Base-by-base conservation (phyloP, 2,329 filamentous ascomycete species). In the Drechslera avenae region DNA sequence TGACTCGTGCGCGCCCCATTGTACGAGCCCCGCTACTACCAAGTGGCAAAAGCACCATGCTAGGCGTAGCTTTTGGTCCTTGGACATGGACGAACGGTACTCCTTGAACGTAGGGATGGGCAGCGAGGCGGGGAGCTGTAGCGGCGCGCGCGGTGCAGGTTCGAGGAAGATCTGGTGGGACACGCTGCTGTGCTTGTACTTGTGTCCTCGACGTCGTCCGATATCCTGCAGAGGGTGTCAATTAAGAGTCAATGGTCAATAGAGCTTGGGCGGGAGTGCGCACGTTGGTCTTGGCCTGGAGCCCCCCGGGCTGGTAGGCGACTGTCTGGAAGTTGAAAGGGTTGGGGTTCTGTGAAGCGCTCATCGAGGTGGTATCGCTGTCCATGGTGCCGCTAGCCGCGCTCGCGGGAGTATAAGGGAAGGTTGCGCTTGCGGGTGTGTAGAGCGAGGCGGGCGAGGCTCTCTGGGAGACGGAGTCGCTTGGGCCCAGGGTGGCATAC, bases 131-230 rank as follows among this genome's bases (percentile, higher is more conserved):
- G 94, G 94, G 0, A 99, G 84, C 31, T 93, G 89, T 18, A 96
- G 84, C 3, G 94, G 93, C 1, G 92, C 88, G 45, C 92, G 84
- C 4, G 85, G 88, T 0, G 91, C 88, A 5, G 94, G 94, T 72
- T 97, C 91, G 63, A 95, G 90, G 74, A 97, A 96, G 74, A 97
- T 95, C 74, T 97, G 92, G 72, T 97, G 92, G 16, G 90, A 96
- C 50, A 99, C 88, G 71, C 90, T 96, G 72, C 90, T 95, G 78
- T 97, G 93, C 72, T 97, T 96, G 81, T 99, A 99, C 73, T 94
- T 91, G 78, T 99, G 94, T 56, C 94, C 94, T 54, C 93, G 88
- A 60, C 94, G 86, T 74, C 96, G 90, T 57, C 92, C 92, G 57
- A 97, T 85, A 63, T 91, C 93, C 87, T 95, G 73, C 9, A 13